Conservation (phyloP, 2,329 filamentous ascomycete genomes). For the Delphinella strobiligena region DNA sequence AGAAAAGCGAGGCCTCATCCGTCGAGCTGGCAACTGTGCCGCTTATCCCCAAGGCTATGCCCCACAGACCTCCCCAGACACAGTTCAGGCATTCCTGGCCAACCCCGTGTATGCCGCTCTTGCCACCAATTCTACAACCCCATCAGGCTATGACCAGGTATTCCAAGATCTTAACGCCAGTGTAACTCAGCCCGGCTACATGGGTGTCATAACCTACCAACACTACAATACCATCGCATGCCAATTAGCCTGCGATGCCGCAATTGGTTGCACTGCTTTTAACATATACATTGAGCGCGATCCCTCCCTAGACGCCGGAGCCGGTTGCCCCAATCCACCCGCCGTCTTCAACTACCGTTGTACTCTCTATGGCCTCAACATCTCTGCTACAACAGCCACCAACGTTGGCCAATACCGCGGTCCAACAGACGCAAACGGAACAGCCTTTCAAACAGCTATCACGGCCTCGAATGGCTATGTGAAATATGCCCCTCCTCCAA, state of each 20-base stretch:
- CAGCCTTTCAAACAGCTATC: constrained; percentile 27
- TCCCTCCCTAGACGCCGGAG: constrained; percentile 20
- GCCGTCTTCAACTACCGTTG: constrained; percentile 22
- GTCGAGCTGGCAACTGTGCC: constrained; percentile 10
- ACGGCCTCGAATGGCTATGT: constrained; percentile 29
- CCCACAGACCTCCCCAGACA: constrained; percentile 19
- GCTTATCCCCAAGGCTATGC: constrained; percentile 10
- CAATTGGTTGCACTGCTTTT: constrained; percentile 18
- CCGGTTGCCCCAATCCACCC: constrained; percentile 22
- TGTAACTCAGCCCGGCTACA: constrained; percentile 13
- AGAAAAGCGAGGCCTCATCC: neutral
- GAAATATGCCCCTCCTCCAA: constrained; percentile 12
- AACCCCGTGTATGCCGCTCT: constrained; percentile 10
- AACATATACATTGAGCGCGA: constrained; percentile 25
- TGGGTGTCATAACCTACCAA: constrained; percentile 17
- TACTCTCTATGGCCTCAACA: constrained; percentile 20
- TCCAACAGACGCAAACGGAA: neutral
- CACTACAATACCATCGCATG: constrained; percentile 20
- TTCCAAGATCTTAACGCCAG: constrained; percentile 15
- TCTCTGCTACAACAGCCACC: constrained; percentile 17
- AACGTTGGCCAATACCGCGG: constrained; percentile 23
- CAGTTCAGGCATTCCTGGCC: constrained; percentile 17
- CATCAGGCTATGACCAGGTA: constrained; percentile 14
- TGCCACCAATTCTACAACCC: constrained; percentile 14
- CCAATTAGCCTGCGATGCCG: constrained; percentile 17